A percentile compares a stretch with the other conserved stretches of the same genome.
Evolutionary conservation across 78 protist genomes (phyloP).

Genomic region (Polysphondylium violaceum): DNA sequence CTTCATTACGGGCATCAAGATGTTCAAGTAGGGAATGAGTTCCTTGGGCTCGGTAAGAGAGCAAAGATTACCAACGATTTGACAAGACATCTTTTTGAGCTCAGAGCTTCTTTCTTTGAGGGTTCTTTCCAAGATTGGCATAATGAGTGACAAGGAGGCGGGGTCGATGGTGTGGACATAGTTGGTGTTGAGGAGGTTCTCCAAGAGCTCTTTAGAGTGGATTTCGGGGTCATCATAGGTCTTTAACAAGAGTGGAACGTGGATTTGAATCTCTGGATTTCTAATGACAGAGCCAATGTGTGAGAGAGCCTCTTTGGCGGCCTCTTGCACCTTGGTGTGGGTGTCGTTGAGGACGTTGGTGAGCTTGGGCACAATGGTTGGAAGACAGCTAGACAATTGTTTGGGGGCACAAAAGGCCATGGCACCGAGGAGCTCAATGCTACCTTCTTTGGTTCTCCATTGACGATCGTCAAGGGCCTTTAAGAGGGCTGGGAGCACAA

Average conservation of each 20-base stretch:
- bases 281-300: constrained; percentile 93
- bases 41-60: constrained; percentile 88
- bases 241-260: constrained; percentile 83
- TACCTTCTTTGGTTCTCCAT: constrained; percentile 94
- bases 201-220: constrained; percentile 81
- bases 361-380: constrained; percentile 93
- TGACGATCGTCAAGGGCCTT: constrained; percentile 85
- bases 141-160: constrained; percentile 96
- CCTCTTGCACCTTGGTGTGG: constrained; percentile 91
- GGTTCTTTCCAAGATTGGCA: constrained; percentile 95
- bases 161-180: constrained; percentile 96
- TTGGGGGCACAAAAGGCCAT: constrained; percentile 96
- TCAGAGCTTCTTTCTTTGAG: constrained; percentile 86
- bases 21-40: constrained; percentile 86
- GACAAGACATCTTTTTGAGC: constrained; percentile 87
- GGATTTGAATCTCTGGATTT: constrained; percentile 95
- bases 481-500: constrained; percentile 91
- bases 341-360: constrained; percentile 87
- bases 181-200: constrained; percentile 88
- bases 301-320: constrained; percentile 91
- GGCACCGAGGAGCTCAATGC: constrained; percentile 90
- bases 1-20: constrained; percentile 85
- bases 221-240: constrained; percentile 91
- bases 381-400: constrained; percentile 93
- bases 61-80: constrained; percentile 84